A percentile compares a stretch with the other conserved stretches of the same genome.
Evolutionary conservation across 768 basidiomycete genomes (phyloP).

Genomic region (Leccinum broughii): DNA sequence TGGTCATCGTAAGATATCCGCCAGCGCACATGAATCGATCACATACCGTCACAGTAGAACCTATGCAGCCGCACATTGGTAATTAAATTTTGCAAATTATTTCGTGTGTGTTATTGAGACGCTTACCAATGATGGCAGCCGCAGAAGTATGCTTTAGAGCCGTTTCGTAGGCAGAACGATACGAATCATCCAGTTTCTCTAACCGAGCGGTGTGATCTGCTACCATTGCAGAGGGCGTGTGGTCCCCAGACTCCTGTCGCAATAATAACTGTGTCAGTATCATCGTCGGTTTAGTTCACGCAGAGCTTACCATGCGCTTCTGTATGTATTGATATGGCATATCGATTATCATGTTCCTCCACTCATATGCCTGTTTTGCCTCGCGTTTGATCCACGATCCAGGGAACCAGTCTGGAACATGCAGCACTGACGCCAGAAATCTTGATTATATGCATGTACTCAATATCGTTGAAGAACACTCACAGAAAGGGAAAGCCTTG

Average conservation of each 20-base stretch:
- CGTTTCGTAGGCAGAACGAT: neutral
- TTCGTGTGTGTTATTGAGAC: neutral
- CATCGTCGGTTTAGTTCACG: neutral
- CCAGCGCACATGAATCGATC: neutral
- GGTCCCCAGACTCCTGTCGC: neutral
- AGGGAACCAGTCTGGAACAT: slow-evolving; percentile 14
- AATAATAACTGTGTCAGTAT: neutral
- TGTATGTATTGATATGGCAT: slow-evolving; percentile 4
- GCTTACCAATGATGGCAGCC: slow-evolving; percentile 10
- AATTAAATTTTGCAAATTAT: neutral
- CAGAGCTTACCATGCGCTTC: neutral
- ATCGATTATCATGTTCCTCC: slow-evolving; percentile 1
- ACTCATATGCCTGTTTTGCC: neutral
- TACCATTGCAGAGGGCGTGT: slow-evolving; percentile 4
- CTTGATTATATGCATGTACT: neutral
- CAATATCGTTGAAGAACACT: neutral
- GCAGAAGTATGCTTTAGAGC: slow-evolving; percentile 7
- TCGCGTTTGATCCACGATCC: slow-evolving; percentile 9
- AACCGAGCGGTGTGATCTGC: slow-evolving; percentile 12
- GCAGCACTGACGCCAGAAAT: slow-evolving; percentile 4
- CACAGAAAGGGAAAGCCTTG: neutral
- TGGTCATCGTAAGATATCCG: neutral
- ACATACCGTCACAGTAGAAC: neutral
- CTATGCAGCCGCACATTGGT: neutral
- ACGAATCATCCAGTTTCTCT: slow-evolving; percentile 4